Evolutionary conservation across 345 rosid genomes (phyloP), one percentile per base, ranked within the genome.

Genomic region (Combretum micranthum): DNA sequence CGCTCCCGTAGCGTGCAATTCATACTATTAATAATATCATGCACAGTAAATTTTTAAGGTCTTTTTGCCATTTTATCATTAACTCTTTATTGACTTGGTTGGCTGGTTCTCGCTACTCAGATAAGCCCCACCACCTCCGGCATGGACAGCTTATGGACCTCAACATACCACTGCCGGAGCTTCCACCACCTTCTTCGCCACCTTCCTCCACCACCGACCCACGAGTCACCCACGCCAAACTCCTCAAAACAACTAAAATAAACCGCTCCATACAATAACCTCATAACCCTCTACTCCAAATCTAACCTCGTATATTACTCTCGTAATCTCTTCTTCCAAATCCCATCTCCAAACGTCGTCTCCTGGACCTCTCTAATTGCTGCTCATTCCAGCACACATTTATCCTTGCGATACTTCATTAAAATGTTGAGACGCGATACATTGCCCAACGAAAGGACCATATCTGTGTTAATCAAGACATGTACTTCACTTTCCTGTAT

Each of bases 321-420:
- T 45, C 73, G 68, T 15, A 50, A 52, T 44, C 37, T 76, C 61
- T 76, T 76, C 70, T 50, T 57, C 45, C 79, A 71, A 45, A 69
- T 80, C 53, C 62, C 75, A 19, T 66, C 73, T 13, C 81, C 81
- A 18, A 76, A 71, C 64, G 44, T 80, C 47, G 81, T 80, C 61
- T 73, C 81, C 42, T 76, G 81, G 81, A 80, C 79, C 3, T 59
- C 84, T 49, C 67, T 80, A 60, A 76, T 80, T 44, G 71, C 81
- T 10, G 71, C 71, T 12, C 50, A 68, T 66, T 22, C 81, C 69
- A 50, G 17, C 55, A 68, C 77, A 12, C 37, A 49, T 23, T 64
- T 52, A 25, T 67, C 85, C 39, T 72, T 74, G 56, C 62, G 52
- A 44, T 50, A 62, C 57, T 77, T 77, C 69, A 21, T 80, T 64